phyloP scores from a whole-genome alignment of 495 filamentous ascomycete genomes.

The Daldinia concentrica region DNA sequence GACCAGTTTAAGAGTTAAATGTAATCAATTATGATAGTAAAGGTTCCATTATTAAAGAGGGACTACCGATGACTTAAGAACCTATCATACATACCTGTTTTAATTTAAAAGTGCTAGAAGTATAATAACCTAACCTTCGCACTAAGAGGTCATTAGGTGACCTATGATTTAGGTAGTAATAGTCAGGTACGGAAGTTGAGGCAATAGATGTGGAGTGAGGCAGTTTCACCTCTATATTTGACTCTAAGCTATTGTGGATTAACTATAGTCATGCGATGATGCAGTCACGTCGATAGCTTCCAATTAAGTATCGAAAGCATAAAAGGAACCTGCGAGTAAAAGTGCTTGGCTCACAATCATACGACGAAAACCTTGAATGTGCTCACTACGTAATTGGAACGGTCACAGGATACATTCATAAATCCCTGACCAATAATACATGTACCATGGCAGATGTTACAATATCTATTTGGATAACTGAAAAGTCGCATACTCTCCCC shows the following conservation, averaged over 20 bases:
- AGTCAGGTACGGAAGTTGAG: neutral
- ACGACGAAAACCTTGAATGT: constrained; percentile 25
- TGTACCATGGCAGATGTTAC: constrained; percentile 25
- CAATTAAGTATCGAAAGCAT: constrained; percentile 10
- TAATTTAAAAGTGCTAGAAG: neutral
- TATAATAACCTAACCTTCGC: neutral
- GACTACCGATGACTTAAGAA: too few relatives aligned
- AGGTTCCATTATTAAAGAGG: too few relatives aligned
- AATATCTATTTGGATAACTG: constrained; percentile 23
- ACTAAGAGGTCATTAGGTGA: neutral
- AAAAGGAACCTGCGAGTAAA: constrained; percentile 11
- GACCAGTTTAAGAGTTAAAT: too few relatives aligned
- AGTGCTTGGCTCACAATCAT: constrained; percentile 25
- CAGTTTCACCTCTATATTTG: neutral
- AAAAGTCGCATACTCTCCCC: constrained; percentile 13
- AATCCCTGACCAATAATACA: constrained; percentile 27
- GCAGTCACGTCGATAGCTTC: constrained; percentile 12
- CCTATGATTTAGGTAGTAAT: neutral
- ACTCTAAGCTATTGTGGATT: neutral
- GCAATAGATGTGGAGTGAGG: constrained; percentile 1
- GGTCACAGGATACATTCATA: constrained; percentile 15
- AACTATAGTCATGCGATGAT: neutral
- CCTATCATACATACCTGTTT: too few relatives aligned
- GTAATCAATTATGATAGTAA: too few relatives aligned
- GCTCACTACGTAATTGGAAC: constrained; percentile 26